Conservation (phyloP, 345 rosid species). For the Brassica juncea region DNA sequence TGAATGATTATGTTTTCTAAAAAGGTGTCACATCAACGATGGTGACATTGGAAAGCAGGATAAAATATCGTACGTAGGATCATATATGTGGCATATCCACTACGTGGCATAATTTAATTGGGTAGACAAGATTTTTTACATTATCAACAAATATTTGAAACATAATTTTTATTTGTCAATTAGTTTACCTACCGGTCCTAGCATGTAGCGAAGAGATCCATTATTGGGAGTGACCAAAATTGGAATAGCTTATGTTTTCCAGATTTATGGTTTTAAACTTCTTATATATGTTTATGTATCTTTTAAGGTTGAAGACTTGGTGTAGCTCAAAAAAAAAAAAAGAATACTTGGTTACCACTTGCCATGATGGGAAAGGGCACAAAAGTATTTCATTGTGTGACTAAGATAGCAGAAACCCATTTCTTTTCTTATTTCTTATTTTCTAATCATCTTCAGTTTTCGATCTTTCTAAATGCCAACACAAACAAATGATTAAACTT, state of each 20-base stretch:
- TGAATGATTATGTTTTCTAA: not conserved
- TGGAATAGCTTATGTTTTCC: slow-evolving; percentile 34
- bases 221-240: slow-evolving; percentile 37
- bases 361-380: slow-evolving; percentile 38
- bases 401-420: slow-evolving; percentile 9
- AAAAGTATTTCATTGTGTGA: slow-evolving; percentile 17
- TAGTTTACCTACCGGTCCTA: slow-evolving; percentile 33
- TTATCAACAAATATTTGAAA: not conserved
- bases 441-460: slow-evolving; percentile 7
- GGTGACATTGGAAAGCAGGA: not conserved
- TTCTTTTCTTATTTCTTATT: not conserved
- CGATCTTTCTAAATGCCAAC: not conserved
- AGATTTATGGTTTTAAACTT: not conserved
- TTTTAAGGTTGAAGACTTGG: slow-evolving; percentile 40
- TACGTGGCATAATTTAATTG: slow-evolving; percentile 25
- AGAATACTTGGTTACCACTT: slow-evolving; percentile 37
- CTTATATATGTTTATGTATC: slow-evolving; percentile 21
- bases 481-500: not conserved
- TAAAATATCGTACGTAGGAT: slow-evolving; percentile 19
- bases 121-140: slow-evolving; percentile 21
- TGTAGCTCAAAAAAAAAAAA: not conserved
- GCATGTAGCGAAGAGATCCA: slow-evolving; percentile 29
- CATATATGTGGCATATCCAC: slow-evolving; percentile 25
- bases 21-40: slow-evolving; percentile 1
- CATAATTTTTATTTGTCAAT: not conserved